These are phyloP conservation scores for Yamadazyma dendronema DNA, from an alignment of 1,139 yeast genomes.

Conservation along the genomic window DNA sequence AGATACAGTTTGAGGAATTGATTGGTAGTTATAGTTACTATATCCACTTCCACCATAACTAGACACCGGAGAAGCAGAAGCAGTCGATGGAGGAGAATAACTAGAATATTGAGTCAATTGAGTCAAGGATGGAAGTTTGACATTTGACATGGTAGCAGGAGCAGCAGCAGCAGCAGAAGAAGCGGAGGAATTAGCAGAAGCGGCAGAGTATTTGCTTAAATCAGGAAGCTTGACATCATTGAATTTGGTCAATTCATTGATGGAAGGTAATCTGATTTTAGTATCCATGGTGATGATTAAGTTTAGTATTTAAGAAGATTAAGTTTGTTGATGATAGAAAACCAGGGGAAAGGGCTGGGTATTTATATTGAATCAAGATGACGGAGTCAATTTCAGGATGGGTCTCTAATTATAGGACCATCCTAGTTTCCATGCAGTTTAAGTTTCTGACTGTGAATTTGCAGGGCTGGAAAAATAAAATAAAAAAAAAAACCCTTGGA, in stretches of 20 bases:
- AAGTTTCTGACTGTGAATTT: conserved; percentile 2
- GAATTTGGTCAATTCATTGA: conserved; percentile 31
- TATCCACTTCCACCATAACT: background rate
- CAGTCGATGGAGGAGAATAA: background rate
- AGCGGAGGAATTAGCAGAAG: too few relatives aligned
- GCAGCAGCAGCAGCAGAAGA: conserved; percentile 1
- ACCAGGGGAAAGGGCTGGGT: background rate
- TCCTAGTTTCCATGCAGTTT: conserved; percentile 5
- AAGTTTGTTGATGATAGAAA: background rate
- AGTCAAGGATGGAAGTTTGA: conserved; percentile 9
- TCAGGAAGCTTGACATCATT: conserved; percentile 14
- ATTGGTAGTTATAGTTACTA: conserved; percentile 5
- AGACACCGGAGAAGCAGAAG: conserved; percentile 4
- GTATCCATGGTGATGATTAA: conserved; percentile 4
- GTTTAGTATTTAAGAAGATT: conserved; percentile 1
- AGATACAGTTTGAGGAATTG: conserved; percentile 5
- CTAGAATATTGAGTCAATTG: conserved; percentile 5
- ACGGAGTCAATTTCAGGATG: background rate
- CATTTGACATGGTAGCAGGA: background rate
- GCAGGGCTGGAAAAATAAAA: background rate
- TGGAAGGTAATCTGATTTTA: conserved; percentile 33
- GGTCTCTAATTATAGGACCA: background rate
- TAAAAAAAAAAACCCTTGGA: conserved; percentile 1
- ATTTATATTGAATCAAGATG: conserved; percentile 3
- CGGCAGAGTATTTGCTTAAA: conserved; percentile 7